Conservation (phyloP, 2,329 filamentous ascomycete genomes). For the Exophiala calicioides region DNA sequence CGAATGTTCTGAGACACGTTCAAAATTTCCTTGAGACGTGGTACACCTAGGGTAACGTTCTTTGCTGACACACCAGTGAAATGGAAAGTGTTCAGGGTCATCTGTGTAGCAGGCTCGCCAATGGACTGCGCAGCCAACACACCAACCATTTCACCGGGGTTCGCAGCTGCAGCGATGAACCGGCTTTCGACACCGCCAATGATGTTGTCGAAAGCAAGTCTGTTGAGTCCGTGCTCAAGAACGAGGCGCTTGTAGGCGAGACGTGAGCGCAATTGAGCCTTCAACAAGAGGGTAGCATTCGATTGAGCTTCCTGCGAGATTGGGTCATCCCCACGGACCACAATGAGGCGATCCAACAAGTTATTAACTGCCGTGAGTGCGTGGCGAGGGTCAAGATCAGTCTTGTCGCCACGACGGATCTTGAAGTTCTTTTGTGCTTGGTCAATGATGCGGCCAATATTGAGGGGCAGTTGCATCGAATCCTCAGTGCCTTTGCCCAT, state of each 20-base stretch:
- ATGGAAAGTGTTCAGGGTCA: conserved; percentile 99
- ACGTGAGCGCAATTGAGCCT: conserved; percentile 83
- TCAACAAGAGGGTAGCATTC: conserved; percentile 88
- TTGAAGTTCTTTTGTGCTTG: conserved; percentile 88
- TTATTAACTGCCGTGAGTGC: conserved; percentile 78
- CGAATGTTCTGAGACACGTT: conserved; percentile 98
- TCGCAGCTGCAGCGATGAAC: conserved; percentile 82
- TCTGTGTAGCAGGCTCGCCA: conserved; percentile 96
- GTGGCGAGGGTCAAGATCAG: conserved; percentile 84
- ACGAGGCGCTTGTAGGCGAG: conserved; percentile 93
- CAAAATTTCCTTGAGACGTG: conserved; percentile 98
- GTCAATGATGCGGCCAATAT: conserved; percentile 86
- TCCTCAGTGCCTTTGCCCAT: conserved; percentile 63
- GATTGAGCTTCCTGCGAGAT: conserved; percentile 84
- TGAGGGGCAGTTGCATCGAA: conserved; percentile 83
- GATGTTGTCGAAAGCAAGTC: conserved; percentile 88
- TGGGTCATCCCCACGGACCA: conserved; percentile 80
- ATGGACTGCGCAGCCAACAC: conserved; percentile 97
- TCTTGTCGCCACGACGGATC: conserved; percentile 80
- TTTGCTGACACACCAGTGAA: conserved; percentile 99
- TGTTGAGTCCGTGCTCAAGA: conserved; percentile 80
- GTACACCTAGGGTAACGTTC: conserved; percentile 98
- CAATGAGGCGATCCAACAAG: conserved; percentile 73
- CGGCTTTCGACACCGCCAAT: conserved; percentile 86
- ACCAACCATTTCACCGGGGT: conserved; percentile 97